Evolutionary conservation across 2,329 filamentous ascomycete genomes (phyloP).

Genomic region (Ophiostoma sp.): DNA sequence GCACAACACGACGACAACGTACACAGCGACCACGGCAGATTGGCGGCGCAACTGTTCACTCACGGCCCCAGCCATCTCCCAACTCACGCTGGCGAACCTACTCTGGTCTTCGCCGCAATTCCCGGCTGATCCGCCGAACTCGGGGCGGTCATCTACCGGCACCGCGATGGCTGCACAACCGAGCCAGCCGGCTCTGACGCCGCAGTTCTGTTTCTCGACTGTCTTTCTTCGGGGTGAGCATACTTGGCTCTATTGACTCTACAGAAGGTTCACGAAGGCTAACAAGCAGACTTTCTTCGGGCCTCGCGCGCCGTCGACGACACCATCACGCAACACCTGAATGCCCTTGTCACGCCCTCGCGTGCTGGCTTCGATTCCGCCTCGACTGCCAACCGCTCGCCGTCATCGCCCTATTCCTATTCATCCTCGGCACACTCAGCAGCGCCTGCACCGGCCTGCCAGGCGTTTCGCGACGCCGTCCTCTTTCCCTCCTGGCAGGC

Average conservation of each 20-base stretch:
- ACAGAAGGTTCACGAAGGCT: background rate
- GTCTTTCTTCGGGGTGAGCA: constrained; percentile 59
- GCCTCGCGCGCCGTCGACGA: constrained; percentile 87
- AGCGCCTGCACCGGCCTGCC: constrained; percentile 60
- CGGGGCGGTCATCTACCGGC: background rate
- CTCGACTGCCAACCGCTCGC: constrained; percentile 61
- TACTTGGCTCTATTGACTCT: background rate
- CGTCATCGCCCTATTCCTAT: constrained; percentile 46
- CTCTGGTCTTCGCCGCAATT: constrained; percentile 22
- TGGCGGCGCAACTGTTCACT: background rate
- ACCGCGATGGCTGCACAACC: constrained; percentile 28
- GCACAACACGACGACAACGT: background rate
- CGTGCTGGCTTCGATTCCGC: constrained; percentile 68
- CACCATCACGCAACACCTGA: constrained; percentile 87
- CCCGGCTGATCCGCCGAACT: constrained; percentile 13
- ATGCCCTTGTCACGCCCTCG: constrained; percentile 75
- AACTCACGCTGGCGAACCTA: constrained; percentile 22
- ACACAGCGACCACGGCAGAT: background rate
- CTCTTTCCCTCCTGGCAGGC: constrained; percentile 86
- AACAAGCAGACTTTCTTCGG: constrained; percentile 72
- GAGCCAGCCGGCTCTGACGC: constrained; percentile 51
- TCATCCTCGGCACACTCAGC: constrained; percentile 50
- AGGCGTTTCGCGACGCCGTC: constrained; percentile 66
- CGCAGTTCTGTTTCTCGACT: constrained; percentile 73
- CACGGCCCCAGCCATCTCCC: background rate